These are phyloP conservation scores for Geosmithia flava DNA, from an alignment of 2,329 filamentous ascomycete species.

Conservation along the genomic window DNA sequence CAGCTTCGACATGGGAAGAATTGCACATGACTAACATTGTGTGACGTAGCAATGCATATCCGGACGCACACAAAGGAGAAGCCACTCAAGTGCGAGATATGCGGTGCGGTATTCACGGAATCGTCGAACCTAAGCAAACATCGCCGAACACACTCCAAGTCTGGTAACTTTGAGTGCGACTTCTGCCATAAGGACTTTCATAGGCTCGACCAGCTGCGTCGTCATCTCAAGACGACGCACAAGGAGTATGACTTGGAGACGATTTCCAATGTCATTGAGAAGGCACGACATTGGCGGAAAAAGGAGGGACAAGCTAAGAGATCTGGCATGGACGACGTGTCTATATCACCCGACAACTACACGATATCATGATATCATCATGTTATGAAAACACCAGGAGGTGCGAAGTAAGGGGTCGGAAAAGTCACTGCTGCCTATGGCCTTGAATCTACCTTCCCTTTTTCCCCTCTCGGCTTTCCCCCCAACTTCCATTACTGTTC, in stretches of 20 bases:
- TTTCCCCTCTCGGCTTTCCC: background rate
- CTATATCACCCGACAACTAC: background rate
- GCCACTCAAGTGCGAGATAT: slow-evolving; percentile 45
- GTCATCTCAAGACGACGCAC: slow-evolving; percentile 31
- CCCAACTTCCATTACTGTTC: no score
- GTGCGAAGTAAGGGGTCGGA: no score
- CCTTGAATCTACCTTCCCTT: background rate
- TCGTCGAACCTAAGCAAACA: slow-evolving; percentile 58
- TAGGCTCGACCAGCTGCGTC: slow-evolving; percentile 46
- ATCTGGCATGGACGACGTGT: background rate
- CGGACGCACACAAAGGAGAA: slow-evolving; percentile 55
- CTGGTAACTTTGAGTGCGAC: slow-evolving; percentile 36
- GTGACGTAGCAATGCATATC: slow-evolving; percentile 47
- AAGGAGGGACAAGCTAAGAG: background rate
- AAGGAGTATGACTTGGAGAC: slow-evolving; percentile 12
- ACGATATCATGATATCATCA: no score
- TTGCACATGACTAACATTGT: background rate
- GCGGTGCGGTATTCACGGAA: slow-evolving; percentile 47
- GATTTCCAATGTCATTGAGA: slow-evolving; percentile 2
- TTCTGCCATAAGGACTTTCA: slow-evolving; percentile 46
- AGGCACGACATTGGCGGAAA: background rate
- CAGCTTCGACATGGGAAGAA: background rate
- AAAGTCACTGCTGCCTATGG: no score
- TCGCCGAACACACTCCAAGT: slow-evolving; percentile 44
- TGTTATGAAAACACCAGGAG: no score